A percentile compares a stretch with the other conserved stretches of the same genome.
Evolutionary conservation across 2,329 filamentous ascomycete genomes (phyloP).

Genomic region (Cercospora sesami): DNA sequence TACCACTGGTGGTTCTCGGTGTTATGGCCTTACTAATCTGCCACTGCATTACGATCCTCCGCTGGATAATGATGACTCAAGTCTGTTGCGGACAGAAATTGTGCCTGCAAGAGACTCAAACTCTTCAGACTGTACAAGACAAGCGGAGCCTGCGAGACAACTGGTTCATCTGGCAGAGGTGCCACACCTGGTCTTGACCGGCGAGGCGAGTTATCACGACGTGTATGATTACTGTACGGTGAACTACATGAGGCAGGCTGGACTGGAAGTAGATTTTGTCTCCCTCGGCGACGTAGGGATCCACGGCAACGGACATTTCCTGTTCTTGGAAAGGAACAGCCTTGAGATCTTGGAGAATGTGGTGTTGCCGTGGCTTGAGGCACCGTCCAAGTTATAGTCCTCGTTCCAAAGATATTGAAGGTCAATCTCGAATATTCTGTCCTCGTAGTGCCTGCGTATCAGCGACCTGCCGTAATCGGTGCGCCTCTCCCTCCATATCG

Average conservation of each 20-base stretch:
- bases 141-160: slow-evolving; percentile 44
- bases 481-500: background rate
- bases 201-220: slow-evolving; percentile 56
- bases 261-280: slow-evolving; percentile 48
- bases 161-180: slow-evolving; percentile 53
- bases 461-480: background rate
- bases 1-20: slow-evolving; percentile 24
- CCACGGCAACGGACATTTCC: slow-evolving; percentile 57
- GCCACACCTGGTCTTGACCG: slow-evolving; percentile 53
- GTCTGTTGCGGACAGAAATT: slow-evolving; percentile 30
- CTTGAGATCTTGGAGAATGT: slow-evolving; percentile 45
- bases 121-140: slow-evolving; percentile 43
- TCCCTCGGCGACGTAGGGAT: slow-evolving; percentile 49
- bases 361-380: slow-evolving; percentile 23
- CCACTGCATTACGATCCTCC: slow-evolving; percentile 40
- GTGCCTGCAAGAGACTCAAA: slow-evolving; percentile 33
- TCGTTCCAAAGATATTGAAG: background rate
- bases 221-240: slow-evolving; percentile 59
- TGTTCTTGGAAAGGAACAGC: slow-evolving; percentile 57
- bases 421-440: background rate
- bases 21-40: slow-evolving; percentile 40
- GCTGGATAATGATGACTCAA: slow-evolving; percentile 25
- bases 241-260: slow-evolving; percentile 55
- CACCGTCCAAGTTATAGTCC: background rate
- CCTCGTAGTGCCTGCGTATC: background rate